Evolutionary conservation across 2,329 filamentous ascomycete species (phyloP).

Genomic region (Ceratocystis colombiana): DNA sequence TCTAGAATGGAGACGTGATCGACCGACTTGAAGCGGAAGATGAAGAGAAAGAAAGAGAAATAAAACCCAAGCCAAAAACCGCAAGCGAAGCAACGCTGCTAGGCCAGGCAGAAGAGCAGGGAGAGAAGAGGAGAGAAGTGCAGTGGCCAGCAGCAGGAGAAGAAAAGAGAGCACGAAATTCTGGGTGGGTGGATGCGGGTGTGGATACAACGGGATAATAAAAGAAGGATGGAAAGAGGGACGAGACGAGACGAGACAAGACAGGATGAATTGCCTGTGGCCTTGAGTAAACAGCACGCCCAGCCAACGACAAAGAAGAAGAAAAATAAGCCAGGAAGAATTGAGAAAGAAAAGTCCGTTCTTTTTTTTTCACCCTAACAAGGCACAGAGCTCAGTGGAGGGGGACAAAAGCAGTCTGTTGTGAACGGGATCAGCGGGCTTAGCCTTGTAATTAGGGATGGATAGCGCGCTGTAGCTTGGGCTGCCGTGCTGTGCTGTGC

Average conservation of each 20-base stretch:
- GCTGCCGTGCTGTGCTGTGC: too few species aligned
- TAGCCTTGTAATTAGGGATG: too few species aligned
- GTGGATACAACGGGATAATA: conserved; percentile 12
- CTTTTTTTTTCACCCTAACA: too few species aligned
- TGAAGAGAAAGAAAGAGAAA: conserved; percentile 13
- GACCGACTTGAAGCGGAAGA: conserved; percentile 14
- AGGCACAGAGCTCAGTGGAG: not conserved
- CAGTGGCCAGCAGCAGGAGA: not conserved
- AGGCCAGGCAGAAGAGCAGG: conserved; percentile 5
- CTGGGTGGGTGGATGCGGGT: conserved; percentile 8
- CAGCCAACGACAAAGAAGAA: not conserved
- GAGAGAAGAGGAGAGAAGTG: not conserved
- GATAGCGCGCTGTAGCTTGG: too few species aligned
- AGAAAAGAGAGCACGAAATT: conserved; percentile 7
- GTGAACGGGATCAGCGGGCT: too few species aligned
- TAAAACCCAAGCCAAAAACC: conserved; percentile 7
- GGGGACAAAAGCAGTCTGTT: not conserved
- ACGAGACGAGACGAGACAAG: not conserved
- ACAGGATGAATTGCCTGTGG: not conserved
- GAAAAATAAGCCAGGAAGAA: not conserved
- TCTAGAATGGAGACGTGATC: conserved; percentile 6
- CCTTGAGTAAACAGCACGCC: not conserved
- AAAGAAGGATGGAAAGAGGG: not conserved
- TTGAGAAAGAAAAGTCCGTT: not conserved
- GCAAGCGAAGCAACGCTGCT: not conserved